Evolutionary conservation across 169 alveolate genomes (phyloP), one percentile per base, ranked within the genome.

Genomic region (Eimeria acervulina): DNA sequence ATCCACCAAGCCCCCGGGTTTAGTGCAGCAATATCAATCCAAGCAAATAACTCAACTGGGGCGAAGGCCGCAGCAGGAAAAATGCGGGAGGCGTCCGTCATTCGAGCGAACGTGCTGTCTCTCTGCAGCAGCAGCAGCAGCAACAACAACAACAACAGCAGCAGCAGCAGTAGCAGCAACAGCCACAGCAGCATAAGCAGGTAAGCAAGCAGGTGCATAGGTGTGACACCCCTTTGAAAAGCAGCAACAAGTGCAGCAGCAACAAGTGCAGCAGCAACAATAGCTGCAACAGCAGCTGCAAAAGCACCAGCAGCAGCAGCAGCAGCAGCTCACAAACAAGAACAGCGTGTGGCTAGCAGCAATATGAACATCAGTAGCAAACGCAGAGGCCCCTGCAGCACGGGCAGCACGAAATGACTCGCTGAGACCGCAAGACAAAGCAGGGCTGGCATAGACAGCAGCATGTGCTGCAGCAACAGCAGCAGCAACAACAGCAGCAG

Each of bases 91-190:
- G 84, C 84, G 47, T 72, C 84, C 51, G 84, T 72, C 84, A 72
- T 72, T 21, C 84, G 84, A 31, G 51, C 42, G 19, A 72, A 72
- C n/a, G 84, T 72, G 84, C 47, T 72, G 84, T 72, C 84, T 31
- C 84, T 28, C 84, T 72, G 84, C 84, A 72, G 47, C 84, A 72
- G n/a, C 84, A 72, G 76, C 76, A 63, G 76, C 76, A 63, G 31
- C 74, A 63, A n/a, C 74, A 63, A n/a, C n/a, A 63, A n/a, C 74
- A 63, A 21, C 74, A 63, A 21, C 74, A 63, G 74, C 74, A 63
- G 55, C 12, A 47, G 55, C 55, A 47, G 55, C 55, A 47, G 55
- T 12, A 63, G 31, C 76, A 23, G 33, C 76, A 63, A 12, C 55
- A 47, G 55, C 55, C 5, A 47, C 55, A 47, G 5, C 5, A 47